Base-by-base conservation (phyloP, 1,284 basidiomycete genomes). In the Erythrobasidium hasegawianum region DNA sequence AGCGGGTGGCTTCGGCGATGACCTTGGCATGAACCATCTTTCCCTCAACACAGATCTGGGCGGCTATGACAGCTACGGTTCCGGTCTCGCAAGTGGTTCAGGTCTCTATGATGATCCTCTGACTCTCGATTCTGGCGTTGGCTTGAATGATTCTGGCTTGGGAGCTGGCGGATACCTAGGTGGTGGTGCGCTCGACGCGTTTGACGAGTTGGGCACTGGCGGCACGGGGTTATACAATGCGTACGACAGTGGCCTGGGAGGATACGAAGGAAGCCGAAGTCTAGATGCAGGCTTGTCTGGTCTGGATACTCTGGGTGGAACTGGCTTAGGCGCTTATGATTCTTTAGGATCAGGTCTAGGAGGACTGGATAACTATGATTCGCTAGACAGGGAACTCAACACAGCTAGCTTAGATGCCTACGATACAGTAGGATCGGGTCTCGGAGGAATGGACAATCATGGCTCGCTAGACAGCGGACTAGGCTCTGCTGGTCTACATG, bases 31-130 rank as follows among this genome's bases (percentile, higher is more conserved):
- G 10, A 29, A 50, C 45, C 33, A 55, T 22, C 55, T 65, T 10
- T 57, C 54, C 16, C 61, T 64, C 40, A 29, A 64, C n/a, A 56
- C 39, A 9, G 54, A 43, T 20, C 54, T 64, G 45, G 20, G 59
- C 7, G 61, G 61, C n/a, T 33, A 57, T 22, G 27, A 66, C 56
- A 43, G 45, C 40, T n/a, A 58, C 57, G 26, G 55, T 7, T 18
- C 54, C 50, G 50, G 52, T 1, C 24, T 55, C 29, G 61, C n/a
- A 39, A 18, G 39, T 29, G 40, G 24, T 20, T 56, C 53, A 47
- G 54, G 61, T 20, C 49, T 65, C 4, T 57, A 50, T 40, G 62
- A 49, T 13, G 43, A 39, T 16, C 45, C 57, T 41, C 49, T 13
- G 4, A 33, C 54, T 18, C 53, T 43, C 11, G 62, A 39, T 14